Conservation (phyloP, 345 rosid genomes). For the Populus alba region DNA sequence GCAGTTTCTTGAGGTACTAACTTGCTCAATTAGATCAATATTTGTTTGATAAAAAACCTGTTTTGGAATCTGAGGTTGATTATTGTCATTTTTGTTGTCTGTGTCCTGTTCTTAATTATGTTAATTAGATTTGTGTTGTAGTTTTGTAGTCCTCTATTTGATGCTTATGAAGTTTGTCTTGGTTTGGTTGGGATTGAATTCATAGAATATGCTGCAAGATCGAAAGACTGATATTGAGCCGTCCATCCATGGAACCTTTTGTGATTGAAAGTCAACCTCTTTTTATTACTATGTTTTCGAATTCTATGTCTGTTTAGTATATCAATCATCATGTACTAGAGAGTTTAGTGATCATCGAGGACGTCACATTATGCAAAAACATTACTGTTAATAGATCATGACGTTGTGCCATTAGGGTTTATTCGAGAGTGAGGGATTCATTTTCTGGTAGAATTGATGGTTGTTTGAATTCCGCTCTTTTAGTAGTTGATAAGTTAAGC, state of each 20-base stretch:
- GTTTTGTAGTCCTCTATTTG: background rate
- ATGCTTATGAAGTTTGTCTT: background rate
- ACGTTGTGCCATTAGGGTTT: background rate
- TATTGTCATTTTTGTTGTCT: background rate
- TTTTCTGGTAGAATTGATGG: background rate
- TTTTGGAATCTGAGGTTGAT: background rate
- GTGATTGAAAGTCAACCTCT: background rate
- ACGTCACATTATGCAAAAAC: background rate
- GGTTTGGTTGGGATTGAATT: background rate
- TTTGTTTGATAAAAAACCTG: background rate
- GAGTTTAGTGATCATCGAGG: background rate
- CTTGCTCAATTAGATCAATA: background rate
- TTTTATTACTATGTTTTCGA: background rate
- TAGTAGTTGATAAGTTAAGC: background rate
- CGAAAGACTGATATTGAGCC: background rate
- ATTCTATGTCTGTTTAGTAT: background rate
- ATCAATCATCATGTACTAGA: background rate
- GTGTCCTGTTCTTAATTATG: background rate
- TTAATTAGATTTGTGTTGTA: background rate
- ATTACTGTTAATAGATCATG: background rate
- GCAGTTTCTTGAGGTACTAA: constrained; percentile 37
- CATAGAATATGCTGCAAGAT: background rate
- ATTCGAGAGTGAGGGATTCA: background rate
- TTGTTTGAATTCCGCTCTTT: background rate
- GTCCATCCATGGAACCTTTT: background rate